Evolutionary conservation across 257 asterid genomes (phyloP), one percentile per base, ranked within the genome.

Genomic region (Anisodus tanguticus): DNA sequence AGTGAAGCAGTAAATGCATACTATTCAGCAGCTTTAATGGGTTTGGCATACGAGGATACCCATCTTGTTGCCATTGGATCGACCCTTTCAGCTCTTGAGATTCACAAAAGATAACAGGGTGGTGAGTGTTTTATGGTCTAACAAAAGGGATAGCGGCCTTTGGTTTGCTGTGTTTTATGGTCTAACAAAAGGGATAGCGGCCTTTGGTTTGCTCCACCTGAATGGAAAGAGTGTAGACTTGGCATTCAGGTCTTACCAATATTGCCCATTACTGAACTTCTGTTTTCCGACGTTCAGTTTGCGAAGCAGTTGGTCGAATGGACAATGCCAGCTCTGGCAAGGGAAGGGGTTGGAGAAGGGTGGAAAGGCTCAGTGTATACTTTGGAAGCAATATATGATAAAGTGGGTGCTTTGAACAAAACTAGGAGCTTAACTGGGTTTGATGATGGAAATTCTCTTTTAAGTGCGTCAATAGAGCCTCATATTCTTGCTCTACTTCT

Each of bases 131-230:
- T 82, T 96, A 39, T 96, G 99, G 99, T 83, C 98, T 66, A 94
- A 70, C 86, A 96, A 96, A 85, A 90, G 98, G 87, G 98, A 96
- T 58, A 91, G 97, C 59, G 89, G 93, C 6, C 96, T 96, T 76
- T 92, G 98, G 98, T 96, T 94, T 88, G 99, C 98, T 57, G n/a
- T n/a, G n/a, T 96, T 41, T 82, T 96, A 39, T 96, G 99, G 99
- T 83, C 98, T 66, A 94, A 70, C 86, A 96, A 96, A 85, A 90
- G 98, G 87, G 98, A 96, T 58, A 91, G 97, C 59, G 89, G 93
- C 6, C 96, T 96, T 76, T 92, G 98, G 98, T 96, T 94, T 88
- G 99, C 98, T 57, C 98, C 98, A 0, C 86, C 96, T 3, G 92
- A 88, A 0, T 93, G 99, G 99, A 90, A 59, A 86, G 98, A 96